Conservation (phyloP, 345 rosid species). For the Lenwebbia sp. region DNA sequence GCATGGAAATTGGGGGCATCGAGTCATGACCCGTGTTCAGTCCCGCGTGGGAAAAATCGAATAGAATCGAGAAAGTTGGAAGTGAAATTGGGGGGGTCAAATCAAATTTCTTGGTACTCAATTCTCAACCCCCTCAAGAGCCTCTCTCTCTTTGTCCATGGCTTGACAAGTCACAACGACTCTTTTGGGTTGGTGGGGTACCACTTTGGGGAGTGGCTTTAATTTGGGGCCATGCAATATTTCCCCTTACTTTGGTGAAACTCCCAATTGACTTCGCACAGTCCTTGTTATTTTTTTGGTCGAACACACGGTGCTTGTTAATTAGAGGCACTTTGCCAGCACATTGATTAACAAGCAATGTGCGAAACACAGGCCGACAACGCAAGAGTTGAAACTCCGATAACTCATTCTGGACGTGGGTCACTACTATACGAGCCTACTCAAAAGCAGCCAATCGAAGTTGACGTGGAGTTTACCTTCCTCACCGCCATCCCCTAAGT, state of each 20-base stretch:
- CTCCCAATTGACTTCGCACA: not conserved
- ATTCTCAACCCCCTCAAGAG: conserved; percentile 4
- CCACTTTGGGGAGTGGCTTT: conserved; percentile 18
- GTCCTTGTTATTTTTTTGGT: too few relatives aligned
- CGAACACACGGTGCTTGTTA: too few relatives aligned
- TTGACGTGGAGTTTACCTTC: too few relatives aligned
- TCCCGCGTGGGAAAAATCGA: too few relatives aligned
- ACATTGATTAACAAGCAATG: too few relatives aligned
- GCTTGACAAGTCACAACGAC: not conserved
- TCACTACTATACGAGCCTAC: too few relatives aligned
- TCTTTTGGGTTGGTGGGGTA: conserved; percentile 2
- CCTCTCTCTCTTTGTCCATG: not conserved
- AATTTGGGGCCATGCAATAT: conserved; percentile 45
- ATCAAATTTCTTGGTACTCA: not conserved
- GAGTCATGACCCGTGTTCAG: not conserved
- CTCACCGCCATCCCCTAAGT: too few relatives aligned
- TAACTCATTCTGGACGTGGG: accelerated
- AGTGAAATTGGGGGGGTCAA: not conserved
- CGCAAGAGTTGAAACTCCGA: too few relatives aligned
- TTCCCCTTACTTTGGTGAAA: conserved; percentile 16
- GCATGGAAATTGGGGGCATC: not conserved
- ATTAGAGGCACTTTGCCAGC: too few relatives aligned
- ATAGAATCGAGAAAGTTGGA: not conserved
- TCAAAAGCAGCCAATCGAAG: too few relatives aligned
- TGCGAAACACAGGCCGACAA: too few relatives aligned